These are phyloP conservation scores for Discostella pseudostelligera DNA, from an alignment of 108 stramenopile genomes.

Conservation along the genomic window DNA sequence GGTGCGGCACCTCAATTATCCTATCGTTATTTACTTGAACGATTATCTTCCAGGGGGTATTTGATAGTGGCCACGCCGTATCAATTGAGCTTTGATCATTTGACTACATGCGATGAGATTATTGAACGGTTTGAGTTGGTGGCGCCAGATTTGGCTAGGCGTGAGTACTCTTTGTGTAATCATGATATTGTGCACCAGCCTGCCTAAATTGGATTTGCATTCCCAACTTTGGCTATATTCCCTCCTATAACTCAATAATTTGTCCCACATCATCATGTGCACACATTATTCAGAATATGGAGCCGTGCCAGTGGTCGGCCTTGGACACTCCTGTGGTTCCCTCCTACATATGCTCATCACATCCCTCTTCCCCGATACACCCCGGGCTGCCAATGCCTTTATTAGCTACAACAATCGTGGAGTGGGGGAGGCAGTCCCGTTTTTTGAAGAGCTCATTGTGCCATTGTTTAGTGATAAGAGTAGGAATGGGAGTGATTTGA, in stretches of 20 bases:
- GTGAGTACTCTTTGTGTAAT: constrained; percentile 25
- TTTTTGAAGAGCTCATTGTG: constrained; percentile 86
- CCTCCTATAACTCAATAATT: neutral
- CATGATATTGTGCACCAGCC: no score
- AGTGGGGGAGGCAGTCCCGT: constrained; percentile 78
- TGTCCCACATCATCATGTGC: constrained; percentile 4
- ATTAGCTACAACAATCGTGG: constrained; percentile 92
- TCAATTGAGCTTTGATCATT: constrained; percentile 89
- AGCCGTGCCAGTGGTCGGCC: constrained; percentile 87
- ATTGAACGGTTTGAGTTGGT: constrained; percentile 80
- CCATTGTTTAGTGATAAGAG: constrained; percentile 74
- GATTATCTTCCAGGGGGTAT: constrained; percentile 79
- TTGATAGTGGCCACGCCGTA: constrained; percentile 93
- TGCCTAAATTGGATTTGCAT: no score
- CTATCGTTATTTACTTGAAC: constrained; percentile 83
- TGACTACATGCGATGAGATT: constrained; percentile 82
- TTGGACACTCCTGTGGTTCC: constrained; percentile 91
- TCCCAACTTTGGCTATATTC: neutral
- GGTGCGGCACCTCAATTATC: constrained; percentile 89
- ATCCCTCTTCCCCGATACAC: constrained; percentile 89
- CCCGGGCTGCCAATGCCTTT: constrained; percentile 85
- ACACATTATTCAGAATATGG: constrained; percentile 64
- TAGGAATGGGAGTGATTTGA: constrained; percentile 49
- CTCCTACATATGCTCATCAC: constrained; percentile 90
- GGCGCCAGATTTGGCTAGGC: constrained; percentile 62